Percentiles rank a stretch among this genome's conserved stretches.
Conservation (phyloP, 306 rosid genomes). For the Pyrus communis region DNA sequence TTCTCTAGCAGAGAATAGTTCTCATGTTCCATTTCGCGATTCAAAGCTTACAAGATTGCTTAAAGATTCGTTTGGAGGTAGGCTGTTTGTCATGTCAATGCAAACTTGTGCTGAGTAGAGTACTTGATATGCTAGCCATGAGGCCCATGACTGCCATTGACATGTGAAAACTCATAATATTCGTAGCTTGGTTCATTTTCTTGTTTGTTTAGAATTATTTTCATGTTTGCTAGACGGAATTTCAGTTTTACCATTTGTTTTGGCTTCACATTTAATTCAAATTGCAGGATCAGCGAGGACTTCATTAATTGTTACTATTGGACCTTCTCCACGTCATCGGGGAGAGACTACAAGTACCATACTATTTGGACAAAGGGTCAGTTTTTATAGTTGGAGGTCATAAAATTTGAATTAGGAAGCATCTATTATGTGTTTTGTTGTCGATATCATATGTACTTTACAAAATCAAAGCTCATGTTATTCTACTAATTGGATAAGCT, state of each 20-base stretch:
- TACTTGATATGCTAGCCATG: constrained; percentile 13
- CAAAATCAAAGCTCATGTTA: neutral
- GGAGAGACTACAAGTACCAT: constrained; percentile 98
- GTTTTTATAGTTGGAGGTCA: constrained; percentile 24
- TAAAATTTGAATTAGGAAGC: neutral
- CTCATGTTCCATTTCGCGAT: constrained; percentile 96
- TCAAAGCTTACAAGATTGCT: constrained; percentile 96
- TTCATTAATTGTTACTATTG: constrained; percentile 89
- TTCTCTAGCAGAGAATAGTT: constrained; percentile 87
- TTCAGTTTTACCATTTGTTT: neutral
- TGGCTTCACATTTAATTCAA: constrained; percentile 8
- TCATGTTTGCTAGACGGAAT: neutral
- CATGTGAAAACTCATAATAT: neutral
- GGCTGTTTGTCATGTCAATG: constrained; percentile 16
- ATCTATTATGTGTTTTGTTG: neutral
- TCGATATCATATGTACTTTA: neutral
- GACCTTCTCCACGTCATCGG: constrained; percentile 97
- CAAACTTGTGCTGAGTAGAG: neutral
- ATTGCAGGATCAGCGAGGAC: constrained; percentile 93
- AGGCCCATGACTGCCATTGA: neutral
- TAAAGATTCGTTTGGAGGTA: constrained; percentile 96
- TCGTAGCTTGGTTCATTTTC: neutral
- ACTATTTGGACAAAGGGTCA: constrained; percentile 89
- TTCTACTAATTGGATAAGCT: neutral
- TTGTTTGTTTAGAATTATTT: neutral